Conservation (phyloP, 139 green algal genomes). For the Desmodesmus armatus region DNA sequence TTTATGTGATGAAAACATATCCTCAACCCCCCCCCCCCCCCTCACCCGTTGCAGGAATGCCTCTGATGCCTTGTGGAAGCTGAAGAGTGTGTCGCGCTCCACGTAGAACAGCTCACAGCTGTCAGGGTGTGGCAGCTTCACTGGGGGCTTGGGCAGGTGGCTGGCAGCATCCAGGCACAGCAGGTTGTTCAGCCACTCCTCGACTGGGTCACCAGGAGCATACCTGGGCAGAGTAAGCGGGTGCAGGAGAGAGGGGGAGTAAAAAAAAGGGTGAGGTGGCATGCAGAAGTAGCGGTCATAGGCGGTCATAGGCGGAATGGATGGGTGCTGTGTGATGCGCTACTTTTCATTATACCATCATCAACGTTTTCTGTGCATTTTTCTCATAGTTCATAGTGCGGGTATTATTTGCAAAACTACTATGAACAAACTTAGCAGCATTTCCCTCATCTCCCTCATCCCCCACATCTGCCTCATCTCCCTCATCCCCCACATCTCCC, state of each 20-base stretch:
- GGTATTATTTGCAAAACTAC: too few relatives aligned
- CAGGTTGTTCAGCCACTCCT: conserved; percentile 94
- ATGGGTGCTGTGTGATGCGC: background rate
- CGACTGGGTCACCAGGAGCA: conserved; percentile 87
- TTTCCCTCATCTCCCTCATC: too few relatives aligned
- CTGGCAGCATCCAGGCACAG: conserved; percentile 95
- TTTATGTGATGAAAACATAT: background rate
- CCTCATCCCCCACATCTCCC: too few relatives aligned
- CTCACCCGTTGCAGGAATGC: conserved; percentile 58
- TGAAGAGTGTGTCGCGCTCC: conserved; percentile 97
- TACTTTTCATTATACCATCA: too few relatives aligned
- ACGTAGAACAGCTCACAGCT: conserved; percentile 98
- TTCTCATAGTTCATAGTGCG: too few relatives aligned
- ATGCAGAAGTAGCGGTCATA: too few relatives aligned
- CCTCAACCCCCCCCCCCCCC: background rate
- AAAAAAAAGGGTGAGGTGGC: background rate
- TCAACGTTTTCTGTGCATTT: too few relatives aligned
- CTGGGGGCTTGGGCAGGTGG: conserved; percentile 79
- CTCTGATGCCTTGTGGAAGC: conserved; percentile 88
- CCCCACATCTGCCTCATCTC: too few relatives aligned
- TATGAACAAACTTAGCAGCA: too few relatives aligned
- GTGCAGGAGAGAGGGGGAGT: background rate
- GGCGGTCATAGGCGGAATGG: too few relatives aligned
- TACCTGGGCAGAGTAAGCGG: conserved; percentile 78
- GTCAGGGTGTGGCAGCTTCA: conserved; percentile 88